Base-by-base conservation (phyloP, 352 stramenopile species). In the Phytopythium vexans region DNA sequence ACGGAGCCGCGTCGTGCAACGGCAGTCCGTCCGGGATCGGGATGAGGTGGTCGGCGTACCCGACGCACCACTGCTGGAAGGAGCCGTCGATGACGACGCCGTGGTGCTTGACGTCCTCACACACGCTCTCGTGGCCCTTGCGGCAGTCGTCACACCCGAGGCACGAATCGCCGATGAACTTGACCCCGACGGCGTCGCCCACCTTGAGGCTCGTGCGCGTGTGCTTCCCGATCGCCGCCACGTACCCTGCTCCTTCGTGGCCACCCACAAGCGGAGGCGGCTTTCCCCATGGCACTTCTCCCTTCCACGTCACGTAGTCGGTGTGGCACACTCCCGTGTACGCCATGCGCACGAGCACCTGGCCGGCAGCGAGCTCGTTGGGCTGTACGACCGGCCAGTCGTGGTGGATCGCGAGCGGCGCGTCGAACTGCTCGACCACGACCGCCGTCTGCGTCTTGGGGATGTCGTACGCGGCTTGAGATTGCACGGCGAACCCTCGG, bases 11-110 rank as follows among this genome's bases (percentile, higher is more conserved):
- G 4, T 51, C 64, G 6, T 61, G 54, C 39, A 86, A 62, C 1
- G 67, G 51, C 27, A 92, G 59, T 15, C 59, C 66, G 9, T 75
- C 60, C 1, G 85, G 86, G 60, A 96, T 81, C 27, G 77, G 76
- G n/a, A 82, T 84, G 43, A 95, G 86, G 43, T 75, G 66, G 49
- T 87, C 64, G 6, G 68, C 70, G 57, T 94, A 96, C 39, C 79
- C 88, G 40, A 89, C 81, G 35, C 62, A 77, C 66, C 66, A 79
- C 51, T 81, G 62, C 43, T 72, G 60, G 51, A 89, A 89, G 8
- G 88, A 85, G n/a, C 60, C 66, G 41, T 71, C 61, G 11, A 77
- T 44, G 10, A 58, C 69, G 55, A 67, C 67, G 52, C 70, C 69
- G 50, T 78, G 69, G 49, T 71, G 48, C 33, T 67, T 47, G n/a